Evolutionary conservation across 108 stramenopile species (phyloP).

Genomic region (Pelagomonas calceolata): DNA sequence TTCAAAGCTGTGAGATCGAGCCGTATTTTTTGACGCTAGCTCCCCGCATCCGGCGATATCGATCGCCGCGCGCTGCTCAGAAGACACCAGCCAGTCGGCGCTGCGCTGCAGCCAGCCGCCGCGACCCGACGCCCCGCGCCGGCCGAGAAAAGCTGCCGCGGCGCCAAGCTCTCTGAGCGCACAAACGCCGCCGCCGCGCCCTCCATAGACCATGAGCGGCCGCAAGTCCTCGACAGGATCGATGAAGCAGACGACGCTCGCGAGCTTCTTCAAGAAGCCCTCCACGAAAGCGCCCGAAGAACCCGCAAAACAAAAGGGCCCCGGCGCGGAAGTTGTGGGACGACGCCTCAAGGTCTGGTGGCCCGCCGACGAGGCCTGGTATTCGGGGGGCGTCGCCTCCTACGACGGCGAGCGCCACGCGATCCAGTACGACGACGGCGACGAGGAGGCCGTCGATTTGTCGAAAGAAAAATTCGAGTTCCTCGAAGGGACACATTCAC

Average conservation of each 20-base stretch:
- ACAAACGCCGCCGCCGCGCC: too few species aligned
- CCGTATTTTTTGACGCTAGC: too few species aligned
- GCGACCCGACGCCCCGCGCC: too few species aligned
- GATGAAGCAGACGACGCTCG: neutral
- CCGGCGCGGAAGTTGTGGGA: neutral
- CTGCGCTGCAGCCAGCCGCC: too few species aligned
- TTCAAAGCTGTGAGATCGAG: too few species aligned
- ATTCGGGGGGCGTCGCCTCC: neutral
- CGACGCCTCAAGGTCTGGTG: neutral
- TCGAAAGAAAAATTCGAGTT: constrained; percentile 26
- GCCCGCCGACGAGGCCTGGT: neutral
- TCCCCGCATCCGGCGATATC: too few species aligned
- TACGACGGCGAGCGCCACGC: neutral
- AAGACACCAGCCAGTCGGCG: too few species aligned
- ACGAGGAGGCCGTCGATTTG: constrained; percentile 51
- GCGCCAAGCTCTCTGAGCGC: too few species aligned
- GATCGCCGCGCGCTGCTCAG: too few species aligned
- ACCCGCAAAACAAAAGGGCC: neutral
- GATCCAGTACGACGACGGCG: constrained; percentile 53
- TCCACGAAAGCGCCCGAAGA: neutral
- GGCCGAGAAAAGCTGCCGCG: too few species aligned
- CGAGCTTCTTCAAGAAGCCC: neutral
- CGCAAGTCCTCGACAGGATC: too few species aligned
- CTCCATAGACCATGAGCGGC: too few species aligned
- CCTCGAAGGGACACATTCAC: constrained; percentile 1